These are phyloP conservation scores for Pythium diclinum DNA, from an alignment of 352 stramenopile genomes.

Conservation along the genomic window DNA sequence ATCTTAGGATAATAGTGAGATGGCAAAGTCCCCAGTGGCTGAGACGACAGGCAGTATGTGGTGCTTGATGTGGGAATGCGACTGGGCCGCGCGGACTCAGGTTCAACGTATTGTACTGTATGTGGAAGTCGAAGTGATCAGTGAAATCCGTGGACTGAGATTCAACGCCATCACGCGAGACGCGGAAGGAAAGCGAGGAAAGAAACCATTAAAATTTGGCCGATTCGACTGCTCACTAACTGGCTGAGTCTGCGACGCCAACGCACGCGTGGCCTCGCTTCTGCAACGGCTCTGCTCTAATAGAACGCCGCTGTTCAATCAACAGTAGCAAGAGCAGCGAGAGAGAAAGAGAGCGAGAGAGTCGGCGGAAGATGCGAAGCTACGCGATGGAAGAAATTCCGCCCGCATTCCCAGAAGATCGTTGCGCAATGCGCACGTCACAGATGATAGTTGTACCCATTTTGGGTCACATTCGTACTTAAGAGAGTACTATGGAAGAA, in stretches of 20 bases:
- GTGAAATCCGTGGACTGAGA: neutral
- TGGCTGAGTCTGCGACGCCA: neutral
- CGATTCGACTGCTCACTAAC: neutral
- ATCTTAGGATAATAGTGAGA: too few species aligned
- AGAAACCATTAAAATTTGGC: neutral
- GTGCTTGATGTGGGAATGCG: too few species aligned
- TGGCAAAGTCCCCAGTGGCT: too few species aligned
- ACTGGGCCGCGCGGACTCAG: neutral
- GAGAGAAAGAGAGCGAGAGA: neutral
- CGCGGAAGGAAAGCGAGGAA: neutral
- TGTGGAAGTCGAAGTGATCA: neutral
- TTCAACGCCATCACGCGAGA: neutral
- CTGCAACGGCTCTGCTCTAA: conserved; percentile 1
- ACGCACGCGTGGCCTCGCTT: neutral
- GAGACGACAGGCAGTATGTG: too few species aligned
- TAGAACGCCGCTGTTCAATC: neutral
- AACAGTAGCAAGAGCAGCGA: neutral
- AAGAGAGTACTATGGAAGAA: neutral
- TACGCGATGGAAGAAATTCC: neutral
- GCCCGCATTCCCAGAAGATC: neutral
- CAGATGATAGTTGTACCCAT: neutral
- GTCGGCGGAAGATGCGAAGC: neutral
- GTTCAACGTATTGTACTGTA: neutral
- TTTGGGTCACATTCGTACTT: neutral
- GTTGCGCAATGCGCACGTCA: neutral